Evolutionary conservation across 208 protist genomes (phyloP), one percentile per base, ranked within the genome.

Genomic region (Porcisia hertigi): DNA sequence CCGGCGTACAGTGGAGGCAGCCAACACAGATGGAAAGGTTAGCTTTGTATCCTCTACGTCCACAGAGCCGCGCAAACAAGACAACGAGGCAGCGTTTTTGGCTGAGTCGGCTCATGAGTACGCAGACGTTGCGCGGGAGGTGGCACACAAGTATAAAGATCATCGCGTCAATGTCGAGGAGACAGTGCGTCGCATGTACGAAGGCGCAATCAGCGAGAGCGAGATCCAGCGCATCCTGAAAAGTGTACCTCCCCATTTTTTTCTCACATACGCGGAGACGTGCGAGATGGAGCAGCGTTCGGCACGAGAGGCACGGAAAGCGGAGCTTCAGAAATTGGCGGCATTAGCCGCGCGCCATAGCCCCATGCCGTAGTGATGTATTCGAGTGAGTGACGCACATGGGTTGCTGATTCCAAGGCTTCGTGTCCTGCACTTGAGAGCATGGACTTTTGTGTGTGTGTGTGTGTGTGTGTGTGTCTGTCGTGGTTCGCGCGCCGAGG

Each of bases 201-300:
- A 84, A 12, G 88, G 90, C 14, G 82, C 82, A 14, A 77, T 94
- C 34, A 92, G 84, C 73, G 92, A 96, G 79, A 36, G 69, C n/a
- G 90, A 96, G 73, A 90, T 96, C 43, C 84, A 89, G 71, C 87
- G 88, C 36, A 96, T 94, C 36, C n/a, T 96, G 3, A 54, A 67
- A 6, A 86, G 88, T 25, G 88, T 96, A 12, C 92, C 92, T 34
- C 76, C 75, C 16, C 64, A 75, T 11, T 96, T 83, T 75, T 96
- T 96, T 47, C 81, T 96, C 45, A 96, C 92, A 18, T 81, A 92
- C 76, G 81, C 75, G 2, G 92, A 96, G 71, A 96, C 89, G 20
- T 71, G 80, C 14, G 83, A 74, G 54, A 85, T 76, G 82, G 80
- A 91, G 64, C 83, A 58, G 77, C 73, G 78, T 36, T 70, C 79